Evolutionary conservation across 805 yeast genomes (phyloP), one percentile per base, ranked within the genome.

Genomic region (Hanseniaspora thailandica): DNA sequence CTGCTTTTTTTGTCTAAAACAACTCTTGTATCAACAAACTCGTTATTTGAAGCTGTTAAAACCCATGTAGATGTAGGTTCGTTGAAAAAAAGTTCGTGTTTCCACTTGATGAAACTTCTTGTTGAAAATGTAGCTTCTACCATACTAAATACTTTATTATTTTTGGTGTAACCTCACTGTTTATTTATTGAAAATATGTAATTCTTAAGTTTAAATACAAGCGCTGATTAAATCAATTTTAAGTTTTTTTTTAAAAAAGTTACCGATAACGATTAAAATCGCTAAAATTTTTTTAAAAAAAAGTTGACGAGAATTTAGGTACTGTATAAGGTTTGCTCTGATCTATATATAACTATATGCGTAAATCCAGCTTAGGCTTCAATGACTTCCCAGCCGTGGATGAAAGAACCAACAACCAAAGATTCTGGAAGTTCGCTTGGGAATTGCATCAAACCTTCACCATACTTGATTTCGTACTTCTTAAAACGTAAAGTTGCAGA

Each of bases 61-160:
- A 77, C 82, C 63, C 77, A 59, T 0, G 84, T 79, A 33, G 63
- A 59, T 9, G 83, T 72, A 15, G 62, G 62, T 56, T 79, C 84
- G 2, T 60, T 58, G 2, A 74, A 66, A 5, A 56, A 59, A 1
- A 61, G 35, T 7, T 57, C 66, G 0, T 74, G 71, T 13, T 67
- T 69, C 83, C 83, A 78, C 62, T 73, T 75, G 30, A 78, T 70
- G 20, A 75, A 70, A 2, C 72, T 59, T 61, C 84, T 66, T 4
- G 73, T 70, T 1, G 81, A 74, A 23, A 77, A 55, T 20, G 48
- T 36, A 12, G 57, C 35, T n/a, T 41, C 47, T 17, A 33, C 22
- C 47, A 53, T 45, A 12, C n/a, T n/a, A n/a, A n/a, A n/a, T n/a
- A n/a, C n/a, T n/a, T 13, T 28, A 19, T 6, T 12, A 5, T 23